Evolutionary conservation across 1,284 basidiomycete genomes (phyloP).

Genomic region (Boletellus deceptivus): DNA sequence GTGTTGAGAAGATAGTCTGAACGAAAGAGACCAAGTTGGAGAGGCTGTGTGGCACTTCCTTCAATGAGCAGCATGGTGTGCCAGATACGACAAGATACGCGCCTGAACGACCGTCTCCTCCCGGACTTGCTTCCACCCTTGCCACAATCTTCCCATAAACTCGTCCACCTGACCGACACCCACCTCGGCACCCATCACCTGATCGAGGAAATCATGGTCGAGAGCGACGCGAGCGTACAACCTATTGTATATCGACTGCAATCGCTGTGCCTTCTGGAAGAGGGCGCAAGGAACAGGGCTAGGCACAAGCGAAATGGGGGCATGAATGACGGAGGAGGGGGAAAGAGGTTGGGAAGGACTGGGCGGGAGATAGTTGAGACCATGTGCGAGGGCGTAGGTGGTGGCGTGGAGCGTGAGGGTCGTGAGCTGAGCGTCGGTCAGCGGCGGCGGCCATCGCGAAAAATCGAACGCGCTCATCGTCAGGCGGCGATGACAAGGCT

Average conservation of each 20-base stretch:
- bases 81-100: not conserved
- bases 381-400: conserved; percentile 83
- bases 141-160: conserved; percentile 86
- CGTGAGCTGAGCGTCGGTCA: conserved; percentile 58
- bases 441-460: conserved; percentile 69
- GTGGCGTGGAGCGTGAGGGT: conserved; percentile 67
- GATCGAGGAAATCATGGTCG: conserved; percentile 78
- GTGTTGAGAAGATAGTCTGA: conserved; percentile 94
- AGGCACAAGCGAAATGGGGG: conserved; percentile 86
- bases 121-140: conserved; percentile 75
- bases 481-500: not conserved
- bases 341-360: conserved; percentile 40
- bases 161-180: conserved; percentile 83
- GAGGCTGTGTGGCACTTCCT: conserved; percentile 45
- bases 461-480: conserved; percentile 40
- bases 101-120: conserved; percentile 58
- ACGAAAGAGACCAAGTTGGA: conserved; percentile 91
- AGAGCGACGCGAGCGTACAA: conserved; percentile 85
- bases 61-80: conserved; percentile 3
- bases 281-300: conserved; percentile 79
- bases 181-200: conserved; percentile 73
- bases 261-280: conserved; percentile 63
- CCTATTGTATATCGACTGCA: conserved; percentile 83
- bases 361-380: conserved; percentile 78
- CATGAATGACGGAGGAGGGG: conserved; percentile 79